These are phyloP conservation scores for Spongiforma sp. DNA, from an alignment of 1,284 basidiomycete genomes.

Conservation along the genomic window DNA sequence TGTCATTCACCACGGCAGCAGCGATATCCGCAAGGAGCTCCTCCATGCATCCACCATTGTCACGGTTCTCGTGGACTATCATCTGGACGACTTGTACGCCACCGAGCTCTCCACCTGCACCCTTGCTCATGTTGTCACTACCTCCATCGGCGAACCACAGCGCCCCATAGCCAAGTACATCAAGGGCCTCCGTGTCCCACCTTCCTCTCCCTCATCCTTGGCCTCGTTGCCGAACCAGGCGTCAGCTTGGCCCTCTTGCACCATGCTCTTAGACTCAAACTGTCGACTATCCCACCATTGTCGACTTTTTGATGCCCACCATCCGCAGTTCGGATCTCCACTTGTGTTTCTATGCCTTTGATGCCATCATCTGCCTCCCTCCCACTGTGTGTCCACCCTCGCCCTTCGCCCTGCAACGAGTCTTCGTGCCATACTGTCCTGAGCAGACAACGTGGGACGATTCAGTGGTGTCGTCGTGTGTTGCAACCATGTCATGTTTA, in stretches of 20 bases:
- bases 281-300: conserved; percentile 47
- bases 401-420: conserved; percentile 47
- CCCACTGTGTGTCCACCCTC: conserved; percentile 49
- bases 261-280: conserved; percentile 56
- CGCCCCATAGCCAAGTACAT: conserved; percentile 41
- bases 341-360: conserved; percentile 52
- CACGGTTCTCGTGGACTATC: conserved; percentile 49
- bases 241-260: conserved; percentile 49
- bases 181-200: conserved; percentile 49
- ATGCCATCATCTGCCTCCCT: conserved; percentile 55
- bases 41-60: conserved; percentile 46
- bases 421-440: too few relatives aligned
- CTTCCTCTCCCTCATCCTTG: conserved; percentile 49
- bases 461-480: too few relatives aligned
- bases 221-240: conserved; percentile 50
- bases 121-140: conserved; percentile 56
- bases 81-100: conserved; percentile 54
- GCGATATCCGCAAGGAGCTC: conserved; percentile 53
- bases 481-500: too few relatives aligned
- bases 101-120: conserved; percentile 57
- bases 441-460: too few relatives aligned
- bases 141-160: conserved; percentile 49
- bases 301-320: conserved; percentile 57
- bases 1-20: conserved; percentile 66
- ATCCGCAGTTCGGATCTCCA: conserved; percentile 58